Conservation (phyloP, 805 yeast species). For the Yarrowia sp. region DNA sequence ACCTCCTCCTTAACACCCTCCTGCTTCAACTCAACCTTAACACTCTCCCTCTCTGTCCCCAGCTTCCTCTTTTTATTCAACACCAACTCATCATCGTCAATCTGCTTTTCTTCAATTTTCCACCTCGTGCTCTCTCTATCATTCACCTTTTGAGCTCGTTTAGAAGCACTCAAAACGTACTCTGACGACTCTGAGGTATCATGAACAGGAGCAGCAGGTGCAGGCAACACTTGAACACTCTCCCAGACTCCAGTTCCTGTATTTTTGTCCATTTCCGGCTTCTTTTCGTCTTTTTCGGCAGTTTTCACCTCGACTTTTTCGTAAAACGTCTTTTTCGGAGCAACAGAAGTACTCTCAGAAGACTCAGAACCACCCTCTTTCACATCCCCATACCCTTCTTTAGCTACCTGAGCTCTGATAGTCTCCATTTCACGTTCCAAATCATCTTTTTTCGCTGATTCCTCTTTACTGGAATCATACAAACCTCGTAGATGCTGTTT, state of each 20-base stretch:
- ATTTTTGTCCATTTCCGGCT: background rate
- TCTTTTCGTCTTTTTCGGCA: background rate
- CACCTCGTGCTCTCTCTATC: background rate
- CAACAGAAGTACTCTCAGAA: background rate
- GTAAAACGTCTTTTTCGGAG: background rate
- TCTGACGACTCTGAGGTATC: background rate
- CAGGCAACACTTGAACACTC: background rate
- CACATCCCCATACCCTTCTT: background rate
- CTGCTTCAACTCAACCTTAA: conserved; percentile 6
- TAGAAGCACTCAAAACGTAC: conserved; percentile 9
- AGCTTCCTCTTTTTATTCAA: background rate
- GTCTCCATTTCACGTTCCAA: conserved; percentile 9
- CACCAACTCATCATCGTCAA: conserved; percentile 29
- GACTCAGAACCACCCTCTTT: background rate
- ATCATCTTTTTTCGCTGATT: background rate
- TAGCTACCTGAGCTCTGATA: background rate
- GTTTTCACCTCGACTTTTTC: background rate
- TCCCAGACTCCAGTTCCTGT: conserved; percentile 15
- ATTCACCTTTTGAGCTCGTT: background rate
- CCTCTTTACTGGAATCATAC: background rate
- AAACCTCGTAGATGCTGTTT: conserved; percentile 29
- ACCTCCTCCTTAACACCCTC: background rate
- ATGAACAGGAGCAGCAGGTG: background rate
- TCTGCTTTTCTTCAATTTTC: conserved; percentile 31
- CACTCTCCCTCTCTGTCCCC: background rate